These are phyloP conservation scores for Coemansia sp. DNA, from an alignment of 192 early-diverging fungal genomes.

Conservation along the genomic window DNA sequence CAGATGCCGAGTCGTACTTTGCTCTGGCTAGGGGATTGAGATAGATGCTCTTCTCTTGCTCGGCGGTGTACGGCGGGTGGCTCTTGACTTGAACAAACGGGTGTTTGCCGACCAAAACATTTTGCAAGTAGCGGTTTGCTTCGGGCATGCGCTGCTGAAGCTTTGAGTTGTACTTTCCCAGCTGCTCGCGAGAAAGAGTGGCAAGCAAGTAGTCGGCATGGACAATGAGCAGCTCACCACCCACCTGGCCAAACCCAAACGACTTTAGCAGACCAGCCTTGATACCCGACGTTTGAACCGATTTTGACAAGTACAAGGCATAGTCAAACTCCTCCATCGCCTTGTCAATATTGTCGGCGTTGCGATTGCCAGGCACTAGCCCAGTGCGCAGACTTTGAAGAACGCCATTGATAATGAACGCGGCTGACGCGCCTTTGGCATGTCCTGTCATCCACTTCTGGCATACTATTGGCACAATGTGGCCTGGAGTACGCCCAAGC, in stretches of 20 bases:
- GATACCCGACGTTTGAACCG: conserved; percentile 83
- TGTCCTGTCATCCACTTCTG: conserved; percentile 65
- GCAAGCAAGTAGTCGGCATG: conserved; percentile 52
- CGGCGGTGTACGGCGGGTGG: conserved; percentile 78
- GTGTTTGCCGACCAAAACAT: conserved; percentile 73
- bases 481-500: conserved; percentile 24
- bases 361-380: conserved; percentile 83
- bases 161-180: conserved; percentile 65
- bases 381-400: conserved; percentile 75
- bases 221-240: conserved; percentile 49
- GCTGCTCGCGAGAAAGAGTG: conserved; percentile 63
- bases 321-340: conserved; percentile 70
- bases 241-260: conserved; percentile 92
- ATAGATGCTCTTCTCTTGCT: conserved; percentile 77
- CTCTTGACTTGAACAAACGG: conserved; percentile 86
- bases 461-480: conserved; percentile 26
- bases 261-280: conserved; percentile 84
- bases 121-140: conserved; percentile 88
- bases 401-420: conserved; percentile 95
- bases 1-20: conserved; percentile 69
- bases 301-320: conserved; percentile 73
- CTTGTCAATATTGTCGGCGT: conserved; percentile 30
- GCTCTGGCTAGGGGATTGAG: conserved; percentile 85
- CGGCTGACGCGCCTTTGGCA: conserved; percentile 90
- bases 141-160: conserved; percentile 67